Percentiles rank a stretch among this genome's conserved stretches.
Evolutionary conservation across 108 stramenopile species (phyloP).

Genomic region (Asterionellopsis glacialis): DNA sequence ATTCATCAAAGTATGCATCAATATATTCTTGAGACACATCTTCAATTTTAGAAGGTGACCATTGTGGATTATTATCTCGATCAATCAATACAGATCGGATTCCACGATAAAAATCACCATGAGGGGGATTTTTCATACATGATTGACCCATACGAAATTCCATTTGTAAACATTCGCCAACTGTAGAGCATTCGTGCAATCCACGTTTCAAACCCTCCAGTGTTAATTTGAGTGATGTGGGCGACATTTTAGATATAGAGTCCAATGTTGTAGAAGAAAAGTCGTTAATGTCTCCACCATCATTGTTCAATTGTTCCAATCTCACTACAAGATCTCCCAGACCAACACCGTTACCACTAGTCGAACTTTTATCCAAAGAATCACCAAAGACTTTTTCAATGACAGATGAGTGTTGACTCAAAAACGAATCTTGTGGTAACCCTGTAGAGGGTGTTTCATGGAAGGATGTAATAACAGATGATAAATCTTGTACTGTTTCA

Average conservation of each 20-base stretch:
- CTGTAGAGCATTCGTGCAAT: conserved; percentile 2
- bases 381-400: conserved; percentile 55
- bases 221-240: conserved; percentile 73
- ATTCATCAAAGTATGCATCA: conserved; percentile 50
- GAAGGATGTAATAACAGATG: conserved; percentile 42
- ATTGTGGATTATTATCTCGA: conserved; percentile 82
- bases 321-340: conserved; percentile 47
- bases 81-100: conserved; percentile 95
- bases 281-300: conserved; percentile 27
- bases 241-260: conserved; percentile 69
- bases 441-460: conserved; percentile 36
- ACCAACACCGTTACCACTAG: conserved; percentile 12
- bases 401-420: conserved; percentile 33
- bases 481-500: conserved; percentile 15
- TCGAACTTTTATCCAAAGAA: no score
- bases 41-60: conserved; percentile 56
- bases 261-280: conserved; percentile 57
- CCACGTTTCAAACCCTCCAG: conserved; percentile 75
- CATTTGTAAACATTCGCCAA: conserved; percentile 71
- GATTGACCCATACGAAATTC: conserved; percentile 79
- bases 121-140: conserved; percentile 33
- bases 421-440: conserved; percentile 27
- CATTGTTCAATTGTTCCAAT: conserved; percentile 1
- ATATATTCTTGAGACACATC: conserved; percentile 57
- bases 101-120: conserved; percentile 93